Evolutionary conservation across 805 yeast species (phyloP), one percentile per base, ranked within the genome.

Genomic region (Sungouiella blattae): DNA sequence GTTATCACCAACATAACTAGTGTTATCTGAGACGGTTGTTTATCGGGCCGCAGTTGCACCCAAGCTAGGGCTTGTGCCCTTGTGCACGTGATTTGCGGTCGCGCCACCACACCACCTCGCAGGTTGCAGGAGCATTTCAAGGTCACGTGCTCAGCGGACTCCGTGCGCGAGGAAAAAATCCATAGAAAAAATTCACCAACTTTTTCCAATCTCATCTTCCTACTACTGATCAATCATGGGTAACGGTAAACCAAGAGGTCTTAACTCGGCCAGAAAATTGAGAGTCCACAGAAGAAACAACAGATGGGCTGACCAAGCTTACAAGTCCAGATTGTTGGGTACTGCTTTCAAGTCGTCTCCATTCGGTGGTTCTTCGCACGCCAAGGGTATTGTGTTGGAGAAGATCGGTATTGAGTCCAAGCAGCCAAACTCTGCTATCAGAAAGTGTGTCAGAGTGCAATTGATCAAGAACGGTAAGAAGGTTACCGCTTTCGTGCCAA

Each of bases 391-490:
- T 65, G 99, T 93, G 55, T 86, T 93, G 70, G 99, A 93, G 81
- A 93, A 93, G 77, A 83, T 91, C 63, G 99, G 99, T 80, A 83
- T 93, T 73, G 98, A 93, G 81, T 95, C 99, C 72, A 93, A 93
- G 79, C 99, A 93, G 81, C 99, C 99, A 76, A 93, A 93, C 94
- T 93, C 98, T 64, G 99, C 98, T 77, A 91, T 93, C 70, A 93
- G 98, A 86, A 93, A 93, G 84, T 94, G 98, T 86, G 99, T 93
- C 73, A 88, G 98, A 85, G 99, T 93, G 52, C 98, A 93, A 80
- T 85, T 93, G 68, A 91, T 93, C 83, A 93, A 93, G 87, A 93
- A 93, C 87, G 98, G 98, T 80, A 93, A 91, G 85, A 91, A 87
- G 79, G 98, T 89, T 58, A 93, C 98, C 65, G 99, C 99, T 73